Percentiles rank a stretch among this genome's conserved stretches.
Conservation (phyloP, 2,329 filamentous ascomycete species). For the Ceratocystis lukuohia region DNA sequence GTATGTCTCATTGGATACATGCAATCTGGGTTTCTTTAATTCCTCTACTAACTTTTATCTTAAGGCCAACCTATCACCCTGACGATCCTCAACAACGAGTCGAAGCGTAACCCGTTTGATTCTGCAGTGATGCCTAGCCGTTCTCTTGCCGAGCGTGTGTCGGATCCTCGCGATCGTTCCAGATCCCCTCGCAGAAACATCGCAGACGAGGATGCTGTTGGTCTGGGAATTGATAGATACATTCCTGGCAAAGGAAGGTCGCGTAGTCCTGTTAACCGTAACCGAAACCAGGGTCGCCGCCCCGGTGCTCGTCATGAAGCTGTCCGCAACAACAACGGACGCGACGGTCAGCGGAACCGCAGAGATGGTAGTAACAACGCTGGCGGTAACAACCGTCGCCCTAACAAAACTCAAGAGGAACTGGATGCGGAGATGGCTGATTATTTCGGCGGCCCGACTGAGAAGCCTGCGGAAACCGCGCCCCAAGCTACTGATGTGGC, state of each 20-base stretch:
- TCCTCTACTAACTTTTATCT: not conserved
- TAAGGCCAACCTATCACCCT: slow-evolving; percentile 67
- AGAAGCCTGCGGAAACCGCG: slow-evolving; percentile 19
- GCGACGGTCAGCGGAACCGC: slow-evolving; percentile 27
- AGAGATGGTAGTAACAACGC: slow-evolving; percentile 25
- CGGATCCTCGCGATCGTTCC: slow-evolving; percentile 50
- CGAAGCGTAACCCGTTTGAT: slow-evolving; percentile 43
- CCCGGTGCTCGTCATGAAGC: slow-evolving; percentile 37
- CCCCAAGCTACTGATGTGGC: slow-evolving; percentile 12
- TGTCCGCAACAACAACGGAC: slow-evolving; percentile 24
- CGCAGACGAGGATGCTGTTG: slow-evolving; percentile 44
- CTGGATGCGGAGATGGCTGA: slow-evolving; percentile 95
- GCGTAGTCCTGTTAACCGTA: slow-evolving; percentile 38
- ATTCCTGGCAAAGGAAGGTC: slow-evolving; percentile 49
- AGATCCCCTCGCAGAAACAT: slow-evolving; percentile 36
- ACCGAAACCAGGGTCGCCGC: slow-evolving; percentile 33
- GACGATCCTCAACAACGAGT: slow-evolving; percentile 45
- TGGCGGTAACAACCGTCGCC: slow-evolving; percentile 38
- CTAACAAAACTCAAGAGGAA: slow-evolving; percentile 80
- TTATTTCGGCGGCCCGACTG: slow-evolving; percentile 51
- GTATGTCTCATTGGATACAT: slow-evolving; percentile 28
- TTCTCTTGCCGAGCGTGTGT: slow-evolving; percentile 48
- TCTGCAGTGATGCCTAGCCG: slow-evolving; percentile 41
- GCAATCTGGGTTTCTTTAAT: not conserved
- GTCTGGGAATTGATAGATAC: slow-evolving; percentile 66